Evolutionary conservation across 257 asterid genomes (phyloP).

Genomic region (Prunella vulgaris): DNA sequence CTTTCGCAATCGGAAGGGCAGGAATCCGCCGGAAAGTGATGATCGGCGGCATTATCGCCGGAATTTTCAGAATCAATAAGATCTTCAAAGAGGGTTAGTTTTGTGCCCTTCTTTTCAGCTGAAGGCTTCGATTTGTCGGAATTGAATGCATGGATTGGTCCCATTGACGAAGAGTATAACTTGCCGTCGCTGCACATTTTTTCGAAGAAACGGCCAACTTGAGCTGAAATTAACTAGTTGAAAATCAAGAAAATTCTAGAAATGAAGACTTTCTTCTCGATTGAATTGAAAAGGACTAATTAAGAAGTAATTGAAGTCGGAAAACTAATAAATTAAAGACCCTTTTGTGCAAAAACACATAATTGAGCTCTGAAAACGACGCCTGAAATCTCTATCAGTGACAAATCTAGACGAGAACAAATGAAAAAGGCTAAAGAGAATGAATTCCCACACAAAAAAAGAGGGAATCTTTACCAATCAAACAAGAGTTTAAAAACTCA

Average conservation of each 20-base stretch:
- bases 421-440: background rate
- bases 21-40: background rate
- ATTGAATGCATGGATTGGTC: constrained; percentile 11
- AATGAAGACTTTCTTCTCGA: background rate
- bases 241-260: constrained; percentile 17
- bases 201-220: constrained; percentile 14
- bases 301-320: background rate
- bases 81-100: constrained; percentile 22
- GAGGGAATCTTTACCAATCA: constrained; percentile 4
- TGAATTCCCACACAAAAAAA: constrained; percentile 15
- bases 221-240: constrained; percentile 23
- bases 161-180: background rate
- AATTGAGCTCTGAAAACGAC: constrained; percentile 19
- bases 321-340: constrained; percentile 2
- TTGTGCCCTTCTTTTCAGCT: constrained; percentile 7
- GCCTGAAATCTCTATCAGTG: background rate
- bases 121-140: too few relatives aligned
- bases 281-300: constrained; percentile 13
- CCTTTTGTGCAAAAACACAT: background rate
- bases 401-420: background rate
- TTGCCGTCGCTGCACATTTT: constrained; percentile 6
- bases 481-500: background rate
- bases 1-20: constrained; percentile 52
- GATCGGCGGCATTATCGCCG: background rate
- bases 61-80: constrained; percentile 10